These are phyloP conservation scores for Bruguiera sexangula DNA, from an alignment of 345 rosid genomes.

Conservation along the genomic window DNA sequence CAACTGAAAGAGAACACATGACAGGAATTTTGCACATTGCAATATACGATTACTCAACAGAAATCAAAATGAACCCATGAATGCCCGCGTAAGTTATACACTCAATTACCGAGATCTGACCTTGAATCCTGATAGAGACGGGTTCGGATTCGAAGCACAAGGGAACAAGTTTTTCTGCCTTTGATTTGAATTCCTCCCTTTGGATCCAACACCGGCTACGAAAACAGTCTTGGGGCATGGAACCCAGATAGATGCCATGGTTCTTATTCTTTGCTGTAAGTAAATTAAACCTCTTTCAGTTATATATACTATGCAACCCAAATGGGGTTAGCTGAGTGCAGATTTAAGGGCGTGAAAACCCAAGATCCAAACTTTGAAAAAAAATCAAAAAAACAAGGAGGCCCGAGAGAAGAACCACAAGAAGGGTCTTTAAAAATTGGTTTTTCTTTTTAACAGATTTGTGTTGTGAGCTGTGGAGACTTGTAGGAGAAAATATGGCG, in stretches of 20 bases:
- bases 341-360: background rate
- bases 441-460: background rate
- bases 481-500: conserved; percentile 28
- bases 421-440: background rate
- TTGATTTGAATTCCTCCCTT: conserved; percentile 25
- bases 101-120: conserved; percentile 18
- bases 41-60: background rate
- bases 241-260: conserved; percentile 59
- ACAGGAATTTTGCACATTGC: background rate
- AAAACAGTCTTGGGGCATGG: conserved; percentile 63
- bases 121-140: conserved; percentile 41
- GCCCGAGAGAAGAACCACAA: background rate
- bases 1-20: no score
- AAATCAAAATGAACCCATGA: background rate
- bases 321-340: background rate
- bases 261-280: background rate
- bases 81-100: background rate
- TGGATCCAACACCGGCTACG: conserved; percentile 43
- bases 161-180: conserved; percentile 31
- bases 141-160: conserved; percentile 7
- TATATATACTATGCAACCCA: background rate
- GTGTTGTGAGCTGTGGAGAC: background rate
- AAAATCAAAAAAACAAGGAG: no score
- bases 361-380: background rate
- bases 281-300: background rate